A percentile compares a stretch with the other conserved stretches of the same genome.
phyloP scores from a whole-genome alignment of 225 moss, liverwort and hornwort species.

The Physcomitrium patens region DNA sequence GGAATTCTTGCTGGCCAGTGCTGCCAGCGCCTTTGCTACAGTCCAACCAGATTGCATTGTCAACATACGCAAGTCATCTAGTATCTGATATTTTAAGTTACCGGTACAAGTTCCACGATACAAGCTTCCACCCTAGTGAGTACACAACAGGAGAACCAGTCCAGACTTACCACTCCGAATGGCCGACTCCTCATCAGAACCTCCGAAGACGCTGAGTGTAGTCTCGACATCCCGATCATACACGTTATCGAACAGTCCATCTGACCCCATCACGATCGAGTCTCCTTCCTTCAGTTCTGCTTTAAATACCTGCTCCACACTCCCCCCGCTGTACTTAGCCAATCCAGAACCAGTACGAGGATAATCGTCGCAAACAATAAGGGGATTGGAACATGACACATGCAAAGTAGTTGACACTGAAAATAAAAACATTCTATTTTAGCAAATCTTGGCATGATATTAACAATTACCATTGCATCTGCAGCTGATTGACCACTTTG shows the following conservation, averaged over 20 bases:
- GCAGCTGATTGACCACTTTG: conserved; percentile 79
- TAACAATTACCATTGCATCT: conserved; percentile 71
- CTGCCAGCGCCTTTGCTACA: conserved; percentile 83
- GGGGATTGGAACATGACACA: neutral
- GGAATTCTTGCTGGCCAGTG: conserved; percentile 79
- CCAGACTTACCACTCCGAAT: conserved; percentile 60
- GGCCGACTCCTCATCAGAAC: conserved; percentile 66
- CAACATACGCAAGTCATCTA: conserved; percentile 17
- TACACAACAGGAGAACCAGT: neutral
- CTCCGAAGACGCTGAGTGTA: conserved; percentile 57
- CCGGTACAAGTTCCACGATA: neutral
- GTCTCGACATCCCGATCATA: conserved; percentile 83
- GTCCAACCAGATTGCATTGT: conserved; percentile 19
- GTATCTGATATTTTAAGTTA: neutral
- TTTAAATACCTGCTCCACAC: conserved; percentile 68
- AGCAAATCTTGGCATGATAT: conserved; percentile 14
- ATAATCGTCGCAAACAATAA: neutral
- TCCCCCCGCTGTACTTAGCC: conserved; percentile 12
- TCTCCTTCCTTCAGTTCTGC: conserved; percentile 82
- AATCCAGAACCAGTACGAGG: conserved; percentile 5
- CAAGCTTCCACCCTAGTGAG: neutral
- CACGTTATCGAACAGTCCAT: conserved; percentile 97
- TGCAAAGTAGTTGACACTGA: neutral
- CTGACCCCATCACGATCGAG: conserved; percentile 90
- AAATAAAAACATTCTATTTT: conserved; percentile 7